Base-by-base conservation (phyloP, 2,329 filamentous ascomycete genomes). In the Xylaria polymorpha region DNA sequence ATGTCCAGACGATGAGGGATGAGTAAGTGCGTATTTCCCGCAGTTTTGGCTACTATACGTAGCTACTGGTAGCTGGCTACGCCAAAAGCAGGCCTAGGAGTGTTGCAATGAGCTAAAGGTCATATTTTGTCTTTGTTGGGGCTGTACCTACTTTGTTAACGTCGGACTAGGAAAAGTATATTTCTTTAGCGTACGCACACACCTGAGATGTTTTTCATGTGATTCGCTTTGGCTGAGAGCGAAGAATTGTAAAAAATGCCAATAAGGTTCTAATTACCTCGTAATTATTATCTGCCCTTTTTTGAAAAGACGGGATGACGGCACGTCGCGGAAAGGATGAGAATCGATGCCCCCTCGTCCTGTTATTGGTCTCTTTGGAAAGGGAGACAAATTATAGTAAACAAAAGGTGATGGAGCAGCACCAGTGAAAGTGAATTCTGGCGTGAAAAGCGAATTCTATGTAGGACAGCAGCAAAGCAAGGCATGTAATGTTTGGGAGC, bases 401-500 rank as follows among this genome's bases (percentile, higher is more conserved):
- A 53, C 10, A 67, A 39, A 37, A 25, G 37, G 9, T 12, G 14
- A 14, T 22, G 12, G 61, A 48, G 41, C 61, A 56, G 29, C 37
- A 55, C 35, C n/a, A 7, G 32, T 4, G 22, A 48, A 48, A 7
- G 32, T 7, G 22, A 48, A 48, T 7, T 35, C 50, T 53, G 50
- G 9, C 29, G 18, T 22, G 20, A n/a, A 43, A 22, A 39, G n/a
- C 56, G 12, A 39, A 56, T 37, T 39, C 39, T 20, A 43, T 35
- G 50, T 32, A 61, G 37, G 46, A 55, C 56, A 10, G 20, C n/a
- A 35, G 46, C 57, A 55, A 66, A 70, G 68, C 66, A 66, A 71
- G 66, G 62, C 68, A 64, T 37, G 41, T 20, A 58, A 61, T 63
- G 61, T 66, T 46, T 43, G 20, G n/a, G 39, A 46, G 41, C 15